Evolutionary conservation across 2,329 filamentous ascomycete species (phyloP).

Genomic region (Alternaria gaisen): DNA sequence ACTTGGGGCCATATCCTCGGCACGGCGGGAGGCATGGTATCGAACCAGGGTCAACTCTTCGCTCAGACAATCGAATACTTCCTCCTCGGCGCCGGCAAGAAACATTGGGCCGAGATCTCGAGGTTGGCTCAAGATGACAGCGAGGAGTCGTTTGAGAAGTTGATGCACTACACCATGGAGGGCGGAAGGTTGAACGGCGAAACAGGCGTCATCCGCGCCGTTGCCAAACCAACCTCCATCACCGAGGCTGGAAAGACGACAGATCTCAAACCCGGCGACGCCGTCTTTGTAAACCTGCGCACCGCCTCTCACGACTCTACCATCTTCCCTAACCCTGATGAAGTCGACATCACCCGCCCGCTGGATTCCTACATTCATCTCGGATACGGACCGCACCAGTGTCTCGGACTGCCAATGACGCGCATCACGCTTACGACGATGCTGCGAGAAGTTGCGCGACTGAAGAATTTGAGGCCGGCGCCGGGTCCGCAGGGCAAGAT

Average conservation of each 20-base stretch:
- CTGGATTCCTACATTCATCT: constrained; percentile 57
- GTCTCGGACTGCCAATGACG: constrained; percentile 56
- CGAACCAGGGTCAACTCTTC: constrained; percentile 67
- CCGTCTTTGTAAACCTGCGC: constrained; percentile 55
- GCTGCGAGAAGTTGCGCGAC: constrained; percentile 54
- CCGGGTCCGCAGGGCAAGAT: constrained; percentile 52
- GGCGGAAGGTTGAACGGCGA: constrained; percentile 56
- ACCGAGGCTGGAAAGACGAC: constrained; percentile 42
- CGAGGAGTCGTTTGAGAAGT: constrained; percentile 55
- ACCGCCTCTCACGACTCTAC: constrained; percentile 52
- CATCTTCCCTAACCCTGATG: constrained; percentile 54
- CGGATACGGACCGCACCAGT: constrained; percentile 54
- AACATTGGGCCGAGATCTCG: constrained; percentile 60
- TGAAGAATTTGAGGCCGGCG: constrained; percentile 53
- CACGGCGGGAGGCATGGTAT: constrained; percentile 63
- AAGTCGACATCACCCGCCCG: constrained; percentile 50
- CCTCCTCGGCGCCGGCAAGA: constrained; percentile 57
- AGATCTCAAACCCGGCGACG: constrained; percentile 49
- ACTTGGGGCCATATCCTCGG: constrained; percentile 67
- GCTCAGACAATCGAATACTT: constrained; percentile 67
- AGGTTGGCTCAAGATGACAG: constrained; percentile 55
- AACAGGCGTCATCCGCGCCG: constrained; percentile 53
- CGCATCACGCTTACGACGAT: constrained; percentile 56
- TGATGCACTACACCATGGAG: constrained; percentile 62
- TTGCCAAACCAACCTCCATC: constrained; percentile 45